Percentiles rank a stretch among this genome's conserved stretches.
phyloP scores from a whole-genome alignment of 23 red algal genomes.

The Cyanidiococcus yangmingshanensis region DNA sequence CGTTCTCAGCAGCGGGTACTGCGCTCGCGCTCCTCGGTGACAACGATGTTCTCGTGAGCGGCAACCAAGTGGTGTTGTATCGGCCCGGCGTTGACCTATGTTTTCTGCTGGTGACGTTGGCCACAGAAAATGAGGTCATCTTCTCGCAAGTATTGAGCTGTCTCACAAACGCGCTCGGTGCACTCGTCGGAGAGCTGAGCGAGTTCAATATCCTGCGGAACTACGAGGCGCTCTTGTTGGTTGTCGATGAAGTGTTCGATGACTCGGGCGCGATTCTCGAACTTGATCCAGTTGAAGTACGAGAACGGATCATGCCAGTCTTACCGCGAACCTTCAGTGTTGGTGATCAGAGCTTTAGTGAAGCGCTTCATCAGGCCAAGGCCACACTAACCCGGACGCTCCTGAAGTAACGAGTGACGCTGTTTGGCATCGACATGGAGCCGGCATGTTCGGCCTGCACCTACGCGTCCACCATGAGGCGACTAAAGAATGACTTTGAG shows the following conservation, averaged over 20 bases:
- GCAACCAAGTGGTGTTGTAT: background rate
- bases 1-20: background rate
- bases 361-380: background rate
- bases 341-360: background rate
- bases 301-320: background rate
- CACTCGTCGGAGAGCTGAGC: background rate
- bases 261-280: slow-evolving; percentile 15
- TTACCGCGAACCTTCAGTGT: background rate
- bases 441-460: no score
- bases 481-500: no score
- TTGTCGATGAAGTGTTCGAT: slow-evolving; percentile 3
- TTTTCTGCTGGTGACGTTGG: background rate
- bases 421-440: no score
- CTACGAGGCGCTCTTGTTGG: background rate
- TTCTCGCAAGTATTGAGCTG: slow-evolving; percentile 8
- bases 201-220: background rate
- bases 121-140: background rate
- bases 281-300: background rate
- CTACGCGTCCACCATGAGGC: no score
- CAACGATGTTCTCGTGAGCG: slow-evolving; percentile 8
- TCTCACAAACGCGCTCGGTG: background rate
- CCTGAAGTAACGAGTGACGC: slow-evolving; percentile 2
- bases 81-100: background rate
- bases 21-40: background rate
- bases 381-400: background rate